Base-by-base conservation (phyloP, 1,139 yeast genomes). In the Yamadazyma jaroonii region DNA sequence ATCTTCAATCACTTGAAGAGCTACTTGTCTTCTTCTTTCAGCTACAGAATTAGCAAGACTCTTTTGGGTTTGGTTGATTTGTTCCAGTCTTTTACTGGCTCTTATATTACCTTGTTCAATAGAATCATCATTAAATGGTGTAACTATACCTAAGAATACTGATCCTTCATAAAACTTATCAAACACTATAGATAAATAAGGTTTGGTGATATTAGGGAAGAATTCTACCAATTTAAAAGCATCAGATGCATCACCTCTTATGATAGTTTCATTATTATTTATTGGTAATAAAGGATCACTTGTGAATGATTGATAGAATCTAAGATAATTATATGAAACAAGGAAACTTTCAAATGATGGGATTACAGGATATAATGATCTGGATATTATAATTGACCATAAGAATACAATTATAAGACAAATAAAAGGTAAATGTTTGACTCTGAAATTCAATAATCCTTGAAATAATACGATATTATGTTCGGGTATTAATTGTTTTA, bases 401-500 rank as follows among this genome's bases (percentile, higher is more conserved):
- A 74, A 7, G 0, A 76, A 48, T 30, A 79, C 69, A 0, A 66
- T 29, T 4, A 68, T 45, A 37, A 87, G 60, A 17, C 77, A 58
- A 3, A 84, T 70, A 48, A 86, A 77, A 9, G 95, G 94, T 31
- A 87, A 57, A 45, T 86, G 84, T 59, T 87, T 82, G 38, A 81
- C 79, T 47, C 95, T 74, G 44, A 84, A 72, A 49, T 82, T 79
- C 41, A 84, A 59, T 17, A 73, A 56, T 0, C 88, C 82, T 39
- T 78, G 72, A 54, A 84, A 79, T 29, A 89, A 62, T 21, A 78
- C 77, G 39, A 88, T 74, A 39, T 87, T 81, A 54, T 88, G 95
- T 56, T 90, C 97, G 5, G 97, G 97, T 24, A 86, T 79, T 49
- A 87, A 67, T 59, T 90, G 97, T 59, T 88, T 89, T 56, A 88